Evolutionary conservation across 163 green algal genomes (phyloP).

Genomic region (Chlorella variabilis): DNA sequence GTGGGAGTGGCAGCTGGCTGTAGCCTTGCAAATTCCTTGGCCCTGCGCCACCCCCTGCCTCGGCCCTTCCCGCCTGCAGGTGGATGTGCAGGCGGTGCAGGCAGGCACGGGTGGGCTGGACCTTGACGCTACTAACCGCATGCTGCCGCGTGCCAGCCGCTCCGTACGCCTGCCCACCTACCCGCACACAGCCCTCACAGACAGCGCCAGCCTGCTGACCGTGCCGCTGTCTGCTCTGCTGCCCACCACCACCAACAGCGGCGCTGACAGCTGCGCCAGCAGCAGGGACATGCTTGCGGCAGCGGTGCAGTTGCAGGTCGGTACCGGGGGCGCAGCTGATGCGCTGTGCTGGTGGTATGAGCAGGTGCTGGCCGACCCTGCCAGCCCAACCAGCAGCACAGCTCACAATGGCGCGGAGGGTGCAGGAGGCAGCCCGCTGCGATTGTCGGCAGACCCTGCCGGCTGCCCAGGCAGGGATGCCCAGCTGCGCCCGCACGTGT

Average conservation of each 20-base stretch:
- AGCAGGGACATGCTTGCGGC: neutral
- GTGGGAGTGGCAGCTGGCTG: too few species aligned
- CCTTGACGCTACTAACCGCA: neutral
- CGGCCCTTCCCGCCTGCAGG: neutral
- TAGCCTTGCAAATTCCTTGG: too few species aligned
- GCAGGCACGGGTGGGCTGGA: slow-evolving; percentile 5
- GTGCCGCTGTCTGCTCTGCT: slow-evolving; percentile 9
- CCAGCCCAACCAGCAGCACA: neutral
- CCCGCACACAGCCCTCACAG: neutral
- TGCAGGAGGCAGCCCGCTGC: neutral
- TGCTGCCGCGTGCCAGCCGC: neutral
- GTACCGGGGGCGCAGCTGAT: neutral
- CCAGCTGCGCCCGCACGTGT: neutral
- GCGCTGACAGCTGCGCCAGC: neutral
- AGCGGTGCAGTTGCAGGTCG: neutral
- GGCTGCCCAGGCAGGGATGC: neutral
- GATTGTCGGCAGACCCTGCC: neutral
- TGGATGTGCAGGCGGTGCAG: neutral
- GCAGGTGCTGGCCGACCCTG: slow-evolving; percentile 4
- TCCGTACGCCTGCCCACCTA: neutral
- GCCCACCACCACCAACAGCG: neutral
- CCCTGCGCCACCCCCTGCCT: too few species aligned
- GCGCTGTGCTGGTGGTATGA: slow-evolving; percentile 25
- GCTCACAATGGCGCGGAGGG: neutral
- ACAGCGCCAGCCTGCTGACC: neutral